Evolutionary conservation across 2,329 filamentous ascomycete genomes (phyloP).

Genomic region (Stachybotrys chlorohalonatus): DNA sequence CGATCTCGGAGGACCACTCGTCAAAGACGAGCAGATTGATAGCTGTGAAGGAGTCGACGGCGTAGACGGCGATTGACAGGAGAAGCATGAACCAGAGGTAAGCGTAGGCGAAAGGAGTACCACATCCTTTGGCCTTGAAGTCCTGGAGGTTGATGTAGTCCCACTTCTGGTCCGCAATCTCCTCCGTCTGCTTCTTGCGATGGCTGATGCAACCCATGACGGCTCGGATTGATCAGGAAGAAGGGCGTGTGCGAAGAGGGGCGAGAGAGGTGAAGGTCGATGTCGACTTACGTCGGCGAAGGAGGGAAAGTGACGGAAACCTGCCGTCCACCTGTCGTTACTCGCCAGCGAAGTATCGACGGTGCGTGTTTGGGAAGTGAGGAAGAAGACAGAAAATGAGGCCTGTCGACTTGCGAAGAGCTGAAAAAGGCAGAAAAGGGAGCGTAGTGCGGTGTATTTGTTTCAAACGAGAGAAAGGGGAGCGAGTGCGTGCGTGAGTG

Average conservation of each 20-base stretch:
- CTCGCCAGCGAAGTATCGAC: slow-evolving; percentile 42
- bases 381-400: slow-evolving; percentile 5
- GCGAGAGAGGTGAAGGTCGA: not conserved
- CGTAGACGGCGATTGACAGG: slow-evolving; percentile 76
- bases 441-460: slow-evolving; percentile 6
- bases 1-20: slow-evolving; percentile 76
- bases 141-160: slow-evolving; percentile 72
- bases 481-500: slow-evolving; percentile 4
- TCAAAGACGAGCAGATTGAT: slow-evolving; percentile 85
- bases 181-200: slow-evolving; percentile 50
- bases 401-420: slow-evolving; percentile 1
- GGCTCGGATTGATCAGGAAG: slow-evolving; percentile 7
- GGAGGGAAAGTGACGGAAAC: slow-evolving; percentile 16
- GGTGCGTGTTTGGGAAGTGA: slow-evolving; percentile 11
- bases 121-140: slow-evolving; percentile 76
- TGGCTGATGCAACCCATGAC: slow-evolving; percentile 61
- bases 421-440: slow-evolving; percentile 3
- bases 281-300: not conserved
- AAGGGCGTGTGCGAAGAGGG: not conserved
- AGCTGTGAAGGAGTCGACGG: slow-evolving; percentile 85
- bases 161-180: slow-evolving; percentile 85
- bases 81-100: slow-evolving; percentile 76
- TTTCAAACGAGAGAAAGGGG: slow-evolving; percentile 11
- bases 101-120: slow-evolving; percentile 68
- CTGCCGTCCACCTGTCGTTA: slow-evolving; percentile 36